These are phyloP conservation scores for Chenopodium quinoa DNA, from an alignment of 148 eudicot genomes.

Conservation along the genomic window DNA sequence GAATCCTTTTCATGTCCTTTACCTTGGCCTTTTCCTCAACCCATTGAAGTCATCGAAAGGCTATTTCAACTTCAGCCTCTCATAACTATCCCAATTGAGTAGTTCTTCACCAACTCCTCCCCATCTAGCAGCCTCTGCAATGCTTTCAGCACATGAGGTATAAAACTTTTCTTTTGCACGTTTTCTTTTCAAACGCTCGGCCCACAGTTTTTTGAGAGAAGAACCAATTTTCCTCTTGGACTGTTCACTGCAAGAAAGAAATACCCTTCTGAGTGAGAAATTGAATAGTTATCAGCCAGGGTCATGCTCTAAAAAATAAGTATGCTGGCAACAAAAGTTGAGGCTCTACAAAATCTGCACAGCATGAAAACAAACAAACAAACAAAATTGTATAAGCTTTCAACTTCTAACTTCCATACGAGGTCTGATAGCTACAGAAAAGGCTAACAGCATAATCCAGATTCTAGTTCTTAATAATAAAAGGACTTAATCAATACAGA, in stretches of 20 bases:
- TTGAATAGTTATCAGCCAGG: neutral
- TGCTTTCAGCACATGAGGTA: conserved; percentile 61
- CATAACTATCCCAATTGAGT: conserved; percentile 82
- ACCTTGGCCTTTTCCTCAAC: conserved; percentile 48
- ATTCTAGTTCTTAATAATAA: neutral
- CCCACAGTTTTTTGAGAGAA: conserved; percentile 71
- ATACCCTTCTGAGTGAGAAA: conserved; percentile 2
- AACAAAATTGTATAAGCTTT: too few species aligned
- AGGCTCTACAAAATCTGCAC: neutral
- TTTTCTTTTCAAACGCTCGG: conserved; percentile 56
- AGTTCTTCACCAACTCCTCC: conserved; percentile 64
- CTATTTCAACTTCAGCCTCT: conserved; percentile 50
- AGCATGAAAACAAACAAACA: too few species aligned
- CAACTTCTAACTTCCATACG: too few species aligned
- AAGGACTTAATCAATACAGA: neutral
- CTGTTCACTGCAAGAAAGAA: conserved; percentile 51
- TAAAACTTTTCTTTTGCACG: conserved; percentile 57
- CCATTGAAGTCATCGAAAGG: conserved; percentile 35
- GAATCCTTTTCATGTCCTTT: conserved; percentile 42
- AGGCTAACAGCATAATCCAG: neutral
- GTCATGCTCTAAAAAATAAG: neutral
- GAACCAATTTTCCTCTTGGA: conserved; percentile 65
- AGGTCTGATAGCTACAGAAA: too few species aligned
- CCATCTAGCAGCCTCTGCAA: conserved; percentile 76
- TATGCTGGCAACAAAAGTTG: neutral